Evolutionary conservation across 2,329 filamentous ascomycete species (phyloP).

Genomic region (Ascosphaera apis): DNA sequence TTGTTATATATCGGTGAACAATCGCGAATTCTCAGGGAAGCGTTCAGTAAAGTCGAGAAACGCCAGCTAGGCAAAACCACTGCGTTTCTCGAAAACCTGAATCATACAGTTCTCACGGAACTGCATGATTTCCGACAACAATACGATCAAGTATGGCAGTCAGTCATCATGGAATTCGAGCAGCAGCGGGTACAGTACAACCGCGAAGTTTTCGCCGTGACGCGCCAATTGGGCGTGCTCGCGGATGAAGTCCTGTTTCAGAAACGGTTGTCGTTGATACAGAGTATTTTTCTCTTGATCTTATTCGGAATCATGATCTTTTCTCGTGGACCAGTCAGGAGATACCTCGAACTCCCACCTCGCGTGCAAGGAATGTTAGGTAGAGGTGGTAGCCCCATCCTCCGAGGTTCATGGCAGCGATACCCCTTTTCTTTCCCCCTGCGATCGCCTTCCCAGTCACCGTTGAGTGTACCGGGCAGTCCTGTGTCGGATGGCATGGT

Average conservation of each 20-base stretch:
- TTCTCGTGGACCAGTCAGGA: slow-evolving; percentile 19
- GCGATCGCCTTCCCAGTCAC: background rate
- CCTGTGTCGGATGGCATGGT: background rate
- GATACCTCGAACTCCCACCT: slow-evolving; percentile 21
- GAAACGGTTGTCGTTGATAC: slow-evolving; percentile 83
- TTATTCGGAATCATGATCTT: slow-evolving; percentile 80
- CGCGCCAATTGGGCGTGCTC: slow-evolving; percentile 56
- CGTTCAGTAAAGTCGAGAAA: slow-evolving; percentile 67
- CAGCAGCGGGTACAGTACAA: slow-evolving; percentile 67
- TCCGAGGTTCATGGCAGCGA: background rate
- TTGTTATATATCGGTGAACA: slow-evolving; percentile 94
- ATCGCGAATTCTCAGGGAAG: slow-evolving; percentile 69
- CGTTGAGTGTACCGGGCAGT: background rate
- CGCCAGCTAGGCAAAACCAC: slow-evolving; percentile 67
- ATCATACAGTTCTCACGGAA: slow-evolving; percentile 65
- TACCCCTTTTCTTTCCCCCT: background rate
- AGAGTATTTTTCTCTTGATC: slow-evolving; percentile 65
- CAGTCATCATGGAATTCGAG: slow-evolving; percentile 76
- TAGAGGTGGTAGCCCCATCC: background rate
- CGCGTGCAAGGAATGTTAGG: slow-evolving; percentile 23
- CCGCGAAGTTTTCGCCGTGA: slow-evolving; percentile 62
- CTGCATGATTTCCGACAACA: slow-evolving; percentile 55
- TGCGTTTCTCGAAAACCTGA: slow-evolving; percentile 62
- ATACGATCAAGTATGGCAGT: slow-evolving; percentile 94
- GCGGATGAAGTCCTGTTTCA: slow-evolving; percentile 73